Base-by-base conservation (phyloP, 257 asterid genomes). In the Striga asiatica region DNA sequence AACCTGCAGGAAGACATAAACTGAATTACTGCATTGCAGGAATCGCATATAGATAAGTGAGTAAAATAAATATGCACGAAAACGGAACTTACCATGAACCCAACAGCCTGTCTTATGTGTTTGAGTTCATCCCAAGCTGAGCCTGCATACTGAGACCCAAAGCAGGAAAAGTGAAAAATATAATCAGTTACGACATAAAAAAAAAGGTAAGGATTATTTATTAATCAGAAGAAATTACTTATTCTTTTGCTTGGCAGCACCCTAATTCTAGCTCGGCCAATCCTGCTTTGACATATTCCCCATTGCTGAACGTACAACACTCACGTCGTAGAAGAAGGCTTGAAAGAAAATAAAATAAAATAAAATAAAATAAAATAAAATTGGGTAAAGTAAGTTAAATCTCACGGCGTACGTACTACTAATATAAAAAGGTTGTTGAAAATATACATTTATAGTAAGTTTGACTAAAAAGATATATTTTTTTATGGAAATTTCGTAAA, bases 111-210 rank as follows among this genome's bases (percentile, higher is more conserved):
- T 59, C 99, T 81, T 65, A 92, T 92, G 66, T 92, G 97, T 70
- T 88, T 92, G 69, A 92, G 97, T 83, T 92, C 99, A 64, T 92
- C 99, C 99, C 97, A 92, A 24, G 99, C 83, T 0, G 95, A 71
- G 52, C 99, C 99, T 74, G 97, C 84, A 70, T 88, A 92, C 99
- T 92, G 94, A 54, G 54, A 64, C 37, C 56, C 60, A 12, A 68
- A 2, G 50, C 34, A 59, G 18, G 46, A 38, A 43, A 56, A 19
- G 60, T 52, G 37, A 67, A 50, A 21, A 49, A 24, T 11, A 57
- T 58, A 16, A 60, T 27, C 24, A 68, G 61, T 18, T 47, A 46
- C 11, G 2, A 19, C 24, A 43, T 11, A 4, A 16, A 43, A 43
- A 10, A 13, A 41, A 13, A 41, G 16, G n/a, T n/a, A n/a, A n/a